Percentiles rank a stretch among this genome's conserved stretches.
Conservation (phyloP, 768 basidiomycete genomes). For the Asterophora parasitica region DNA sequence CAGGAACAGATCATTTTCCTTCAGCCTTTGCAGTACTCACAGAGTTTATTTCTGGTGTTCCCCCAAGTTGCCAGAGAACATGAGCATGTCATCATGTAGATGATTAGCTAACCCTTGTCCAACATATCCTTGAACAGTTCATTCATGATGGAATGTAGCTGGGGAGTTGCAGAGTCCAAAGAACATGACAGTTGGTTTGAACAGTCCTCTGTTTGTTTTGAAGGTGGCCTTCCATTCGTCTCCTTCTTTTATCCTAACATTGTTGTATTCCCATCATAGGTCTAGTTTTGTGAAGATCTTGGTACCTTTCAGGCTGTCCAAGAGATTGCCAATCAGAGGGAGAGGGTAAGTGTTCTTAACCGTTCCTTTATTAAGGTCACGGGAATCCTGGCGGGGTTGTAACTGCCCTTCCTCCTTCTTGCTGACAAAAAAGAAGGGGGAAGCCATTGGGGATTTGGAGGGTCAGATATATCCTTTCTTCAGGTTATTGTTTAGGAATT, state of each 20-base stretch:
- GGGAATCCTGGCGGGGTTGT: neutral
- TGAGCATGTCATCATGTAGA: conserved; percentile 41
- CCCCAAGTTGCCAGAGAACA: conserved; percentile 26
- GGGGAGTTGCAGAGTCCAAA: conserved; percentile 32
- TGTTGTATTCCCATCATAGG: conserved; percentile 31
- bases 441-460: neutral
- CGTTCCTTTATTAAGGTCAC: conserved; percentile 7
- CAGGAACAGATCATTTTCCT: conserved; percentile 24
- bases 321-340: conserved; percentile 20
- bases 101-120: conserved; percentile 22
- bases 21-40: conserved; percentile 18
- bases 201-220: conserved; percentile 16
- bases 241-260: conserved; percentile 31
- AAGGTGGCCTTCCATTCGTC: too few relatives aligned
- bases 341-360: conserved; percentile 23
- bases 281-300: conserved; percentile 32
- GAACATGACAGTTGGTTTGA: conserved; percentile 37
- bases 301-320: conserved; percentile 16
- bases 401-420: neutral
- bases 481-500: too few relatives aligned
- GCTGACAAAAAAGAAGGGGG: neutral
- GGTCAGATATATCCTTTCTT: neutral
- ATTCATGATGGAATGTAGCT: conserved; percentile 36
- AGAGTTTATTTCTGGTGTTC: conserved; percentile 16
- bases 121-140: conserved; percentile 33